phyloP scores from a whole-genome alignment of 2,329 filamentous ascomycete genomes.

The Scytalidium sp. region DNA sequence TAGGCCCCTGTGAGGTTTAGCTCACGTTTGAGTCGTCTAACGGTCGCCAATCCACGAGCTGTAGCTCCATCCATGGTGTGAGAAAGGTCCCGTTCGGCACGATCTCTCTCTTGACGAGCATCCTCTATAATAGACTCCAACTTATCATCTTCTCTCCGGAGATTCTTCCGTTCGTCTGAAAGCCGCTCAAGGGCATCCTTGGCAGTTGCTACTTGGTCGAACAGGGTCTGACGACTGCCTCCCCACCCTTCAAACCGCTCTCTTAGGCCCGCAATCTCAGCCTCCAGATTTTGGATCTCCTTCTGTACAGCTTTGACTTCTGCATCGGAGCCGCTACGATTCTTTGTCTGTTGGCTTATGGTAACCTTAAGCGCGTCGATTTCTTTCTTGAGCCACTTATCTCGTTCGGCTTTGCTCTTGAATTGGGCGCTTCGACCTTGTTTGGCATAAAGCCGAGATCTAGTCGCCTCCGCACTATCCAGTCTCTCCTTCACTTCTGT shows the following conservation, averaged over 20 bases:
- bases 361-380: conserved; percentile 77
- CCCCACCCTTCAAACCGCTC: conserved; percentile 76
- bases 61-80: conserved; percentile 89
- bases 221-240: conserved; percentile 67
- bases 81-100: conserved; percentile 73
- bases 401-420: conserved; percentile 82
- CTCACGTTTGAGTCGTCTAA: conserved; percentile 78
- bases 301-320: conserved; percentile 71
- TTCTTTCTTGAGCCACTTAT: conserved; percentile 76
- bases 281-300: conserved; percentile 70
- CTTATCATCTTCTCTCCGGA: conserved; percentile 87
- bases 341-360: conserved; percentile 76
- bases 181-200: conserved; percentile 77
- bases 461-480: conserved; percentile 70
- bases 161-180: conserved; percentile 80
- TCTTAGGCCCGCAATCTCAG: conserved; percentile 68
- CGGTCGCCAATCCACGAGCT: conserved; percentile 79
- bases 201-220: conserved; percentile 71
- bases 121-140: conserved; percentile 75
- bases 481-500: conserved; percentile 67
- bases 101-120: conserved; percentile 71
- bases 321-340: conserved; percentile 79
- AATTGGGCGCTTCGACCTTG: conserved; percentile 88
- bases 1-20: conserved; percentile 82
- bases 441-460: conserved; percentile 83